Evolutionary conservation across 176 grass and related monocot species (phyloP).

Genomic region (Dactylis glomerata): DNA sequence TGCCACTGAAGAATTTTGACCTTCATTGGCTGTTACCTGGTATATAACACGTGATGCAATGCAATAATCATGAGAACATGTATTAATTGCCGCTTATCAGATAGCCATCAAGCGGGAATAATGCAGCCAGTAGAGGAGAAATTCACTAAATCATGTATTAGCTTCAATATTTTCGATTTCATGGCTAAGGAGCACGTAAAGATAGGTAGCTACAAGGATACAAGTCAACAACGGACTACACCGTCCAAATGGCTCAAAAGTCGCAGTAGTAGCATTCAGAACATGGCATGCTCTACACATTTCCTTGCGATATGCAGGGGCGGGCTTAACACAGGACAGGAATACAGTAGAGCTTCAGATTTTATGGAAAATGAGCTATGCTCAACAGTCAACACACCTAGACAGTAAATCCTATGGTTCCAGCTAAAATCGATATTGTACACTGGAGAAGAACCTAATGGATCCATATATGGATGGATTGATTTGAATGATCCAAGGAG

Average conservation of each 20-base stretch:
- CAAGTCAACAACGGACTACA: not conserved
- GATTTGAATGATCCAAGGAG: not conserved
- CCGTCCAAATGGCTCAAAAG: not conserved
- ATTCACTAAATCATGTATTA: not conserved
- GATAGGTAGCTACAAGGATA: not conserved
- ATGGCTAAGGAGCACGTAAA: not conserved
- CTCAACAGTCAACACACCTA: not conserved
- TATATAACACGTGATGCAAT: not conserved
- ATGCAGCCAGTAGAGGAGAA: not conserved
- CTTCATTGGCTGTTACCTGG: slow-evolving; percentile 51
- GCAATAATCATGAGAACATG: not conserved
- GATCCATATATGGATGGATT: not conserved
- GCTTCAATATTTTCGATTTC: not conserved
- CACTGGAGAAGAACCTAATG: not conserved
- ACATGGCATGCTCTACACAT: not conserved
- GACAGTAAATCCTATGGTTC: not conserved
- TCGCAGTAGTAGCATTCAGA: not conserved
- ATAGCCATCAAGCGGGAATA: not conserved
- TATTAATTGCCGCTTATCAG: not conserved
- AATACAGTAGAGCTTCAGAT: not conserved
- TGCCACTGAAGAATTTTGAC: slow-evolving; percentile 92
- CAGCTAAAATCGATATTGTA: not conserved
- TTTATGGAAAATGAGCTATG: not conserved
- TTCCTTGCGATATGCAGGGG: not conserved
- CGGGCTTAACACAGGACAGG: not conserved